Evolutionary conservation across 192 early-diverging fungal species (phyloP), one percentile per base, ranked within the genome.

Genomic region (Chytriomyces sp.): DNA sequence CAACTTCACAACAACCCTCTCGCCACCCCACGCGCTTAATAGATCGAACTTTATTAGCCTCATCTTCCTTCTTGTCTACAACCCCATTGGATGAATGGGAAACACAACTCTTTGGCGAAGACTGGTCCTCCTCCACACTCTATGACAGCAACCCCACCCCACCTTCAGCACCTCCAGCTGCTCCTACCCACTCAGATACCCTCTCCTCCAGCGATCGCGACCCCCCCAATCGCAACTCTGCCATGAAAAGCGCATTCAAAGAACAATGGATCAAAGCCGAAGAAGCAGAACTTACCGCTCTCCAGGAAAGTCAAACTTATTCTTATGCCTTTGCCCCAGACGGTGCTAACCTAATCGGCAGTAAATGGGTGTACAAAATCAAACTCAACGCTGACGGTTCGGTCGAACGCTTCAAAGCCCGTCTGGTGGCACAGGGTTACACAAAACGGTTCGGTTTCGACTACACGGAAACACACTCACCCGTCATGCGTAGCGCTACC

Each of bases 391-490:
- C 64, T 8, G 53, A 63, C 46, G 43, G 61, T 18, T 20, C 60
- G 0, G 6, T 75, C 1, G 72, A 75, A 28, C 62, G 72, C n/a
- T 75, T 66, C 74, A 83, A 84, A 74, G 80, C 83, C 0, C 78
- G 80, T 24, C 47, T 79, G 11, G 71, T 76, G 11, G 79, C 75
- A 3, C 23, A 69, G 45, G 82, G 80, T 13, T 84, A 80, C 70
- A 79, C 43, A 7, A 78, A 84, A 57, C 11, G 49, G 0, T 26
- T 62, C 3, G 83, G 83, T 8, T 13, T 83, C 5, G 83, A 84
- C 59, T 83, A 77, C 61, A 26, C 69, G 1, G 75, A 84, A 65
- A 81, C 67, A 5, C 80, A 61, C 64, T 49, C 82, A 13, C 82
- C 82, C 1, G 72, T 75, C 43, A 61, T 75, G 57, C 16, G 60